Evolutionary conservation across 2,329 filamentous ascomycete species (phyloP).

Genomic region (Apiospora hydei): DNA sequence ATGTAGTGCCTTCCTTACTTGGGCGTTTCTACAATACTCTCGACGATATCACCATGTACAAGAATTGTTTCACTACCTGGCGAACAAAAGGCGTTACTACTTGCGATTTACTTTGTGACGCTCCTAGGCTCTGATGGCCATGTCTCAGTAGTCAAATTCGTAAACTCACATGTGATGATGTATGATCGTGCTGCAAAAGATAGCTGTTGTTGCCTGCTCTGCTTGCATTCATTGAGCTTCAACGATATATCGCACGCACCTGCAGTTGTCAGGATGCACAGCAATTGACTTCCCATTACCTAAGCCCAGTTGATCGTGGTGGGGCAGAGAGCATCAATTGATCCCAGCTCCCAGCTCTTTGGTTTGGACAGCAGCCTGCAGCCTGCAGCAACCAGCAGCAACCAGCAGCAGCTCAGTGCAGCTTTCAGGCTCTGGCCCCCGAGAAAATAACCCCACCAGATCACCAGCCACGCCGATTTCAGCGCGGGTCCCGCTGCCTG

Average conservation of each 20-base stretch:
- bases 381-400: not conserved
- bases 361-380: not conserved
- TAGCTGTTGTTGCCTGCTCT: not conserved
- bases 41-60: not conserved
- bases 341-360: not conserved
- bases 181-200: not conserved
- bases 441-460: not conserved
- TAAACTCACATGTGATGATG: not conserved
- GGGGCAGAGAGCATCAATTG: not conserved
- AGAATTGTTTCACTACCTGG: not conserved
- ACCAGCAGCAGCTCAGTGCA: not conserved
- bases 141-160: too few species aligned
- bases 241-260: not conserved
- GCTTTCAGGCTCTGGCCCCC: not conserved
- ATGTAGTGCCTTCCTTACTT: not conserved
- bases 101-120: not conserved
- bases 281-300: not conserved
- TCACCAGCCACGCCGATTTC: not conserved
- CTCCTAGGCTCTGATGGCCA: not conserved
- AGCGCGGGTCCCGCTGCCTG: not conserved
- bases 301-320: not conserved
- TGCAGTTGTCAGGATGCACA: not conserved
- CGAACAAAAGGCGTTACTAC: not conserved
- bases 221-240: not conserved
- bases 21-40: not conserved